Evolutionary conservation across 2,329 filamentous ascomycete genomes (phyloP).

Genomic region (Pyrenophora seminiperda): DNA sequence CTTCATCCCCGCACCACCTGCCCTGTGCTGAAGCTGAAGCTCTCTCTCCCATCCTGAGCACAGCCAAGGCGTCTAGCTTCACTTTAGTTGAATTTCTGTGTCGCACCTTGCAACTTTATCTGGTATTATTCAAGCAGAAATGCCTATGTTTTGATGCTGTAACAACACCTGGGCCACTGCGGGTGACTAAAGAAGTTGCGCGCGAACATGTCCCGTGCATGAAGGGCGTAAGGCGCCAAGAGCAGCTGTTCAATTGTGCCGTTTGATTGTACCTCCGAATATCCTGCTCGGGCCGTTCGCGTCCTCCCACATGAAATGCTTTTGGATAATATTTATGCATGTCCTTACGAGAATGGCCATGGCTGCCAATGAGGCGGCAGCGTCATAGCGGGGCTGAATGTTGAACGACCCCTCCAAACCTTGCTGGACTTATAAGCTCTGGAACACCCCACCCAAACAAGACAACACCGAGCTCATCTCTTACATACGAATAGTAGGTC

Average conservation of each 20-base stretch:
- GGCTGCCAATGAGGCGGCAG: constrained; percentile 28
- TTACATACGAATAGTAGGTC: constrained; percentile 43
- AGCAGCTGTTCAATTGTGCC: constrained; percentile 2
- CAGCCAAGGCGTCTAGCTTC: not conserved
- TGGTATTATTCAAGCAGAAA: not conserved
- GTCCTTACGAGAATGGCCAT: constrained; percentile 29
- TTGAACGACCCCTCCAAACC: constrained; percentile 31
- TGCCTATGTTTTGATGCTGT: not conserved
- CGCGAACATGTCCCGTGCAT: constrained; percentile 12
- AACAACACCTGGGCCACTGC: not conserved
- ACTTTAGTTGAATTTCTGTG: not conserved
- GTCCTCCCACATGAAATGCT: constrained; percentile 6
- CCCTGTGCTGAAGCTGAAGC: no score
- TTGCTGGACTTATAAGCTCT: constrained; percentile 29
- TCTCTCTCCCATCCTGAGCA: no score
- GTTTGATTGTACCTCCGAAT: not conserved
- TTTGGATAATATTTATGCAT: constrained; percentile 32
- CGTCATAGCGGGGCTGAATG: constrained; percentile 33
- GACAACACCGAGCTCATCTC: constrained; percentile 32
- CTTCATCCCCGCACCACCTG: no score
- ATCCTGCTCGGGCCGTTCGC: not conserved
- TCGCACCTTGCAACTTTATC: not conserved
- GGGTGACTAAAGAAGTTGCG: constrained; percentile 1
- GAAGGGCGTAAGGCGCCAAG: not conserved
- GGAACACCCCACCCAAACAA: constrained; percentile 31